Percentiles rank a stretch among this genome's conserved stretches.
phyloP scores from a whole-genome alignment of 2,329 filamentous ascomycete genomes.

The Penicillium decumbens region DNA sequence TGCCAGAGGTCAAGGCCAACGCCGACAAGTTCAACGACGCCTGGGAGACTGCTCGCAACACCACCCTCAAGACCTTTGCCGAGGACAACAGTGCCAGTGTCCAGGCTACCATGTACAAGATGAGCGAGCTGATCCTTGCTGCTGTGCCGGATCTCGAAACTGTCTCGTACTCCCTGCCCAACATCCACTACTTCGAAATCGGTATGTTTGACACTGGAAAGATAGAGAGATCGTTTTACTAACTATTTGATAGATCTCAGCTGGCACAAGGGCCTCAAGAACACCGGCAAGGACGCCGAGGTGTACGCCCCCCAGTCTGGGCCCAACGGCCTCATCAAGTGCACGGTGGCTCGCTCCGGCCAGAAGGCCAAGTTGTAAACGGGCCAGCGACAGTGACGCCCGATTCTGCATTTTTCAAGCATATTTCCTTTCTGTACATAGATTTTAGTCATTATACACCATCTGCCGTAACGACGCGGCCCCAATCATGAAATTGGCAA shows the following conservation, averaged over 20 bases:
- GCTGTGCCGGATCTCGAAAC: slow-evolving; percentile 65
- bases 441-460: slow-evolving; percentile 22
- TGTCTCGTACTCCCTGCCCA: slow-evolving; percentile 81
- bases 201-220: slow-evolving; percentile 38
- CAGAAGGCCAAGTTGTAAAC: slow-evolving; percentile 34
- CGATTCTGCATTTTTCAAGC: slow-evolving; percentile 5
- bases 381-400: slow-evolving; percentile 3
- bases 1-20: slow-evolving; percentile 63
- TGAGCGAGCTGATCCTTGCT: slow-evolving; percentile 80
- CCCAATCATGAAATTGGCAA: slow-evolving; percentile 12
- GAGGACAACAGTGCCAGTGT: slow-evolving; percentile 87
- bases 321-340: slow-evolving; percentile 93
- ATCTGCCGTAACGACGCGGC: slow-evolving; percentile 11
- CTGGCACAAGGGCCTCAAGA: slow-evolving; percentile 94
- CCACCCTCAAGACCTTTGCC: slow-evolving; percentile 89
- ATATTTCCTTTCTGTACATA: slow-evolving; percentile 20
- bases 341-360: slow-evolving; percentile 59
- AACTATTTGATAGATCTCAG: slow-evolving; percentile 63
- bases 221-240: slow-evolving; percentile 1
- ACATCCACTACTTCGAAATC: slow-evolving; percentile 99
- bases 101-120: slow-evolving; percentile 98
- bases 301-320: slow-evolving; percentile 90
- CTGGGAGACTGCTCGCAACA: slow-evolving; percentile 70
- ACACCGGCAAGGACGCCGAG: slow-evolving; percentile 91
- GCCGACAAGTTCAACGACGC: slow-evolving; percentile 70